Conservation (phyloP, 2,329 filamentous ascomycete genomes). For the Dichotomopilus funicola region DNA sequence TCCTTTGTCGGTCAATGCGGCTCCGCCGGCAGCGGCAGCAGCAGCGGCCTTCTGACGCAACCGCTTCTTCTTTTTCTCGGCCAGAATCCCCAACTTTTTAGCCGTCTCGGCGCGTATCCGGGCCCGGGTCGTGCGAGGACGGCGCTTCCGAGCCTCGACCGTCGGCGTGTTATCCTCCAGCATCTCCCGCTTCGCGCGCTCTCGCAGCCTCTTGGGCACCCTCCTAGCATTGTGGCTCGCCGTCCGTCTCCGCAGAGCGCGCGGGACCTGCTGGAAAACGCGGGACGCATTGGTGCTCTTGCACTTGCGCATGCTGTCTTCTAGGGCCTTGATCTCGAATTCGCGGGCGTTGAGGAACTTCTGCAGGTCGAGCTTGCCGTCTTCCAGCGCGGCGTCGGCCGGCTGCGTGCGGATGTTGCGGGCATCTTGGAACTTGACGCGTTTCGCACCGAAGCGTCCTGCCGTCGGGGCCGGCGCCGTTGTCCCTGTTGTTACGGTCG, state of each 20-base stretch:
- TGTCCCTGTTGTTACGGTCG: not conserved
- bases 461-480: not conserved
- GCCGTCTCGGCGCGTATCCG: conserved; percentile 69
- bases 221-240: conserved; percentile 93
- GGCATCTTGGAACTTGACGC: conserved; percentile 41
- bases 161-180: conserved; percentile 84
- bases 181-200: conserved; percentile 68
- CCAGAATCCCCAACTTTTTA: conserved; percentile 59
- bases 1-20: not conserved
- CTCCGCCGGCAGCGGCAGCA: conserved; percentile 22
- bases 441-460: conserved; percentile 32
- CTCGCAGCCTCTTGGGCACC: conserved; percentile 70
- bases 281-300: conserved; percentile 57
- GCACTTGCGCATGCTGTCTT: conserved; percentile 71
- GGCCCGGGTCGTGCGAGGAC: conserved; percentile 50
- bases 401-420: conserved; percentile 46
- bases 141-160: conserved; percentile 58
- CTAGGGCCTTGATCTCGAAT: conserved; percentile 81
- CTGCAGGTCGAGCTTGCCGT: conserved; percentile 79
- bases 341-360: conserved; percentile 79
- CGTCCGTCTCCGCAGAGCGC: conserved; percentile 75
- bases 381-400: conserved; percentile 46
- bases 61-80: conserved; percentile 46
- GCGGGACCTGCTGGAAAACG: conserved; percentile 86
- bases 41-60: conserved; percentile 31